Conservation (phyloP, 352 stramenopile species). For the Pseudoperonospora humuli region DNA sequence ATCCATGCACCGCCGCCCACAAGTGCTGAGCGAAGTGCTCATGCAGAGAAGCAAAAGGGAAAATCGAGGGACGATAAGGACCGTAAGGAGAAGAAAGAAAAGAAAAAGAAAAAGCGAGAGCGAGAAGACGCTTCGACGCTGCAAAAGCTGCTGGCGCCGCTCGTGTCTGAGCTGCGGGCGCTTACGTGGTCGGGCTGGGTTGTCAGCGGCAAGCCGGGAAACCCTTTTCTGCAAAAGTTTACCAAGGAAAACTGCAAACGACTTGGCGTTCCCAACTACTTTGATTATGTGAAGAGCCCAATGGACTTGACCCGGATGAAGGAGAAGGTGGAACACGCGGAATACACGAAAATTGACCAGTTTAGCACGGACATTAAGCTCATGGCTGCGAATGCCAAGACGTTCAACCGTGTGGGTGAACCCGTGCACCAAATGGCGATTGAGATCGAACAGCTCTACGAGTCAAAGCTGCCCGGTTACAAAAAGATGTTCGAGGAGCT, state of each 20-base stretch:
- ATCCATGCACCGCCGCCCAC: conserved; percentile 57
- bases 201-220: conserved; percentile 59
- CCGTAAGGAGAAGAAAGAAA: conserved; percentile 76
- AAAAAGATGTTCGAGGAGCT: conserved; percentile 68
- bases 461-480: conserved; percentile 57
- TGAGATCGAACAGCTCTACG: conserved; percentile 72
- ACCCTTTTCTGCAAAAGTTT: conserved; percentile 83
- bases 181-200: conserved; percentile 73
- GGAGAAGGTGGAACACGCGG: conserved; percentile 65
- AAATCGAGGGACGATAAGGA: conserved; percentile 66
- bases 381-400: conserved; percentile 77
- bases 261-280: conserved; percentile 77
- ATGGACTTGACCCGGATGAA: conserved; percentile 85
- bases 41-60: conserved; percentile 44
- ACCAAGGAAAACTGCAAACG: conserved; percentile 81
- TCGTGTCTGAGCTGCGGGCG: conserved; percentile 52
- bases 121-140: conserved; percentile 56
- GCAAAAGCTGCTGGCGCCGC: conserved; percentile 64
- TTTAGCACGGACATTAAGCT: conserved; percentile 72
- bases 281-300: conserved; percentile 72
- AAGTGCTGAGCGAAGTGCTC: conserved; percentile 21
- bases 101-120: conserved; percentile 80
- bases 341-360: conserved; percentile 74
- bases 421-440: conserved; percentile 80
- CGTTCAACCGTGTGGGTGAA: conserved; percentile 75